These are phyloP conservation scores for Tricholomella constricta DNA, from an alignment of 768 basidiomycete genomes.

Conservation along the genomic window DNA sequence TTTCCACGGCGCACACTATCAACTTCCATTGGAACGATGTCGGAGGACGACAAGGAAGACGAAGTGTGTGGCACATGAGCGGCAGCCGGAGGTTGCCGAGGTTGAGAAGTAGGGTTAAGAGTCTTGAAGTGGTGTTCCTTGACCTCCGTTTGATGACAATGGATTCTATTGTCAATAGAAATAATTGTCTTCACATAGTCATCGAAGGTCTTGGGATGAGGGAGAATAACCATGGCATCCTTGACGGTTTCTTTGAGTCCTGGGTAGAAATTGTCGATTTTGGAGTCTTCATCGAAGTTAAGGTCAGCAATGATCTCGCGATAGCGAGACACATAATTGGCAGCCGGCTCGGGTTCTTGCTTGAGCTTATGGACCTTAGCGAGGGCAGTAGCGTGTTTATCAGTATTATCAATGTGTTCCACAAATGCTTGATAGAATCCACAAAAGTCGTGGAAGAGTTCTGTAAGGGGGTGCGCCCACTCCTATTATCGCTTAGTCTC, in stretches of 20 bases:
- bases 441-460: neutral
- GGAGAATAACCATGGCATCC: neutral
- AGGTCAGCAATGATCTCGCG: neutral
- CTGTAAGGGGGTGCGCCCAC: too few species aligned
- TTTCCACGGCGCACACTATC: conserved; percentile 24
- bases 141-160: conserved; percentile 17
- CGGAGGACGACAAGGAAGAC: conserved; percentile 1
- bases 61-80: neutral
- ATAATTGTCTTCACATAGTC: conserved; percentile 21
- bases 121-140: conserved; percentile 1
- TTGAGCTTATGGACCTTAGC: neutral
- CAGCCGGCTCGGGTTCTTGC: neutral
- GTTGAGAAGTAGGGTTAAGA: neutral
- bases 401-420: neutral
- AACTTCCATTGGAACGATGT: conserved; percentile 34
- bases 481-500: too few species aligned
- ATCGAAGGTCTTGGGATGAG: conserved; percentile 16
- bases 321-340: neutral
- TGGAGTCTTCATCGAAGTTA: neutral
- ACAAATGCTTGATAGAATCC: neutral
- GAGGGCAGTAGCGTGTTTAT: neutral
- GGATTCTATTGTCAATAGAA: conserved; percentile 28
- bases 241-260: neutral
- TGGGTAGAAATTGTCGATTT: too few species aligned
- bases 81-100: conserved; percentile 3